Evolutionary conservation across 192 early-diverging fungal genomes (phyloP), one percentile per base, ranked within the genome.

Genomic region (Allomyces macrogynus): DNA sequence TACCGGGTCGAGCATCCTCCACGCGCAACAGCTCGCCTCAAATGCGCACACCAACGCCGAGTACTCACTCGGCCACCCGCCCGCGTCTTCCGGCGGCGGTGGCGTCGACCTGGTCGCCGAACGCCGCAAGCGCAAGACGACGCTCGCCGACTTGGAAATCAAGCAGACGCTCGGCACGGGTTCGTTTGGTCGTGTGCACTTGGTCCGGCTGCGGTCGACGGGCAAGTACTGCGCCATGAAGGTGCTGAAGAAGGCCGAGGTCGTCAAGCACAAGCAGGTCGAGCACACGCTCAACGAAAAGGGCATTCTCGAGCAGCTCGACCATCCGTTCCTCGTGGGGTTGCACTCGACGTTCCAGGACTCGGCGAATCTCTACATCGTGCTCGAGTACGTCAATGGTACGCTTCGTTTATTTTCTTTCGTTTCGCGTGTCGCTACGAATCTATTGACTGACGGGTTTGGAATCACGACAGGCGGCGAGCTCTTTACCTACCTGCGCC

Each of bases 231-330:
- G 92, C 72, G 93, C 95, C 5, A 98, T 95, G 84, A 98, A 98
- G 73, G 93, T 93, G 5, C 78, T 98, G 60, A 87, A 86, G 65
- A 98, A 98, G 74, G 73, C 82, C 43, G 91, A 98, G 66, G 91
- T 98, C 9, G 91, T 98, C 60, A 86, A 88, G 63, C 79, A 91
- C 71, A 90, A 91, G 73, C 95, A 98, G 72, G 92, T 98, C 12
- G 93, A 98, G 78, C 93, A 98, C 70, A 95, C 92, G 32, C 89
- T 94, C 68, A 98, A 94, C 77, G 95, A 98, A 77, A 91, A 92
- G 69, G 79, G 82, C 64, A 95, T 98, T 68, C 77, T 98, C 22
- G 92, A 91, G 67, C 76, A 80, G 65, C 84, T 93, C 62, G 79
- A 83, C 67, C 89, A 88, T 67, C 93, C 93, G 16, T 96, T 94